Evolutionary conservation across 257 asterid genomes (phyloP).

Genomic region (Plantago elongata): DNA sequence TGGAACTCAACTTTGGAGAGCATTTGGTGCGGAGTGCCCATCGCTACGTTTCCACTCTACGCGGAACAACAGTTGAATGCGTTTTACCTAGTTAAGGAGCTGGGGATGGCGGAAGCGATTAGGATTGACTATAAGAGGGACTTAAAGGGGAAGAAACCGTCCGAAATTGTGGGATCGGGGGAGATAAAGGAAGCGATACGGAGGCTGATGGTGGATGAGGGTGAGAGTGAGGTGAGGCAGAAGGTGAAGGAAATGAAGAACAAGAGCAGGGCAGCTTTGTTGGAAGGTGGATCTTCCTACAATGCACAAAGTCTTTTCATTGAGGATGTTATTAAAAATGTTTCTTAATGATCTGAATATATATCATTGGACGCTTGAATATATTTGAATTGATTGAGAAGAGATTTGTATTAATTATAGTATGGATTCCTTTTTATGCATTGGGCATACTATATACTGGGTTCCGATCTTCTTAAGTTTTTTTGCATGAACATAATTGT

Average conservation of each 20-base stretch:
- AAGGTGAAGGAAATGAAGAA: constrained; percentile 46
- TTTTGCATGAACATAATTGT: too few relatives aligned
- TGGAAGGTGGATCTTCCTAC: constrained; percentile 54
- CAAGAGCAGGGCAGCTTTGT: constrained; percentile 33
- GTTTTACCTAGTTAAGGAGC: constrained; percentile 38
- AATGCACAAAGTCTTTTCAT: constrained; percentile 27
- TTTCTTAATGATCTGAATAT: not conserved
- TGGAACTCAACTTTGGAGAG: constrained; percentile 56
- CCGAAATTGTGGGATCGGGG: constrained; percentile 32
- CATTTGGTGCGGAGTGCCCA: constrained; percentile 52
- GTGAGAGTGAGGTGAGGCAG: constrained; percentile 23
- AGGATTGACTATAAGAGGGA: constrained; percentile 30
- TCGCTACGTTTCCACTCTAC: constrained; percentile 39
- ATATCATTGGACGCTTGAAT: too few relatives aligned
- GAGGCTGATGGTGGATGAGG: constrained; percentile 34
- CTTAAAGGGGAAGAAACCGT: not conserved
- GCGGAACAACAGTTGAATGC: constrained; percentile 54
- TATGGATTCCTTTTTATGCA: too few relatives aligned
- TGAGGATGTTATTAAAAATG: constrained; percentile 27
- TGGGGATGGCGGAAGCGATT: constrained; percentile 35
- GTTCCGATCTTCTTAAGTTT: too few relatives aligned
- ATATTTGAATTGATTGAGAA: too few relatives aligned
- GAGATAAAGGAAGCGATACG: constrained; percentile 34
- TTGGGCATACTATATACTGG: too few relatives aligned
- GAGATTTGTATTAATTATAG: too few relatives aligned